Percentiles rank a stretch among this genome's conserved stretches.
Conservation (phyloP, 805 yeast genomes). For the Cyberlindnera nakhonratchasimensis region DNA sequence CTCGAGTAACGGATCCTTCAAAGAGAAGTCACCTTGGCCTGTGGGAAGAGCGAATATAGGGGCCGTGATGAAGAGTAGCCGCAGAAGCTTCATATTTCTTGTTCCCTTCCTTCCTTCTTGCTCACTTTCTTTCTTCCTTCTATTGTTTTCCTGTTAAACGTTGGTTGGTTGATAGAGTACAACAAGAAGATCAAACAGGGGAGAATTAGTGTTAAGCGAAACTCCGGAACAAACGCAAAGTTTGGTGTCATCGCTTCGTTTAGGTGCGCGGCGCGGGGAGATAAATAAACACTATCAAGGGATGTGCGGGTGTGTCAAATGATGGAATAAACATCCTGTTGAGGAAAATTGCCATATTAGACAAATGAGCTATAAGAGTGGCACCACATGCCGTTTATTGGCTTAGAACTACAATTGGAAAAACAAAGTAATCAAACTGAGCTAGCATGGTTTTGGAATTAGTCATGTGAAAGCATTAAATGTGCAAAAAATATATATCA, state of each 20-base stretch:
- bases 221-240: background rate
- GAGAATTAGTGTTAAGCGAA: no score
- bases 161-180: no score
- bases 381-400: no score
- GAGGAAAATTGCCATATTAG: no score
- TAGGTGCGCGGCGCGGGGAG: background rate
- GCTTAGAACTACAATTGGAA: no score
- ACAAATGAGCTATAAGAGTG: no score
- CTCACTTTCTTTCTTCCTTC: background rate
- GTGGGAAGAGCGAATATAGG: conserved; percentile 1
- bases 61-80: background rate
- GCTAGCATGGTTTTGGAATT: no score
- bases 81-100: background rate
- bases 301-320: background rate
- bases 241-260: conserved; percentile 1
- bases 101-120: background rate
- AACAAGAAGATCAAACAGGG: no score
- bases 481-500: background rate
- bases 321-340: background rate
- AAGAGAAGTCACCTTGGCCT: background rate
- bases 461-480: conserved; percentile 2
- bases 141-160: background rate
- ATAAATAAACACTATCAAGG: background rate
- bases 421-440: no score
- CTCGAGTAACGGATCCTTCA: conserved; percentile 19